These are phyloP conservation scores for Ceratobasidium sp. DNA, from an alignment of 1,284 basidiomycete species.

Conservation along the genomic window DNA sequence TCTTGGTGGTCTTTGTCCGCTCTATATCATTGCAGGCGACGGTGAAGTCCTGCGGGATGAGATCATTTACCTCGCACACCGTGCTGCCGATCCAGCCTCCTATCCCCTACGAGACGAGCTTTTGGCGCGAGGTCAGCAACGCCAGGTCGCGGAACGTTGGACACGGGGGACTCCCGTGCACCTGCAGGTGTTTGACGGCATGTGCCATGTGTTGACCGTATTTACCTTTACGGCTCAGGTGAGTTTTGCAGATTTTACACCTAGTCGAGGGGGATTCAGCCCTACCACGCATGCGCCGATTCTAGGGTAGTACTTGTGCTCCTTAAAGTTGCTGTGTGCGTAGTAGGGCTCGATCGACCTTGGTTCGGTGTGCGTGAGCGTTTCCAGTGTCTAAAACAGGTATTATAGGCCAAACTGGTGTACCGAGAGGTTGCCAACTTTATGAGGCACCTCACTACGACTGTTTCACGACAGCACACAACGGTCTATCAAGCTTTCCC, in stretches of 20 bases:
- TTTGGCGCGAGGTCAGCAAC: constrained; percentile 75
- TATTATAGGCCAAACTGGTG: constrained; percentile 33
- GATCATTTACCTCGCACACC: constrained; percentile 90
- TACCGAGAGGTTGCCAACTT: constrained; percentile 35
- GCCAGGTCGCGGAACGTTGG: constrained; percentile 71
- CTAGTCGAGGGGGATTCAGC: not conserved
- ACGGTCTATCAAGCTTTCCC: constrained; percentile 35
- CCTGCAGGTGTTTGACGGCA: constrained; percentile 74
- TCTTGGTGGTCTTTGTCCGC: constrained; percentile 90
- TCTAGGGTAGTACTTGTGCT: not conserved
- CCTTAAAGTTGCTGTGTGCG: not conserved
- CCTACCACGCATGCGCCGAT: not conserved
- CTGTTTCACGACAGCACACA: constrained; percentile 15
- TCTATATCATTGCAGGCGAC: constrained; percentile 88
- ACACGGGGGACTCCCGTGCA: constrained; percentile 86
- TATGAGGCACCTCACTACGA: constrained; percentile 41
- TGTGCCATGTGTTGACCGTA: constrained; percentile 63
- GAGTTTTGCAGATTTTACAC: constrained; percentile 21
- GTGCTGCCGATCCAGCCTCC: constrained; percentile 84
- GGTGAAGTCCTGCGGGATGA: constrained; percentile 95
- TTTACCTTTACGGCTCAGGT: constrained; percentile 58
- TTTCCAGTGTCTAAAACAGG: not conserved
- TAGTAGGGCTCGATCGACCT: not conserved
- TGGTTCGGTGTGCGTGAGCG: not conserved
- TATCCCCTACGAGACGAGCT: constrained; percentile 76